These are phyloP conservation scores for Colletotrichum viniferum DNA, from an alignment of 2,329 filamentous ascomycete species.

Conservation along the genomic window DNA sequence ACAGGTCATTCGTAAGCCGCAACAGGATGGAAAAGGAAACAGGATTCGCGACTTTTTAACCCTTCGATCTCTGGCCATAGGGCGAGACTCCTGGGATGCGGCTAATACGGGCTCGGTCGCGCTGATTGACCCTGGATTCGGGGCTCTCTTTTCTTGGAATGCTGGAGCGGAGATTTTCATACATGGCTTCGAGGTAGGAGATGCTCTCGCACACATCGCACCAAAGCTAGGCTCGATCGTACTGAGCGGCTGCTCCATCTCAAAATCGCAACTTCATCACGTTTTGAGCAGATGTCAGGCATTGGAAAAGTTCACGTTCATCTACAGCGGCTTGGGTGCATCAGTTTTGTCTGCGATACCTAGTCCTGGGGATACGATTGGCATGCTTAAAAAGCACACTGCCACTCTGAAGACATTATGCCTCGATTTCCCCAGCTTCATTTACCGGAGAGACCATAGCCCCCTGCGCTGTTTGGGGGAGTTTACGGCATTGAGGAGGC, in stretches of 20 bases:
- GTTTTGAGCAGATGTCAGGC: not conserved
- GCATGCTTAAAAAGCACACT: not conserved
- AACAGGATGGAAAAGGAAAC: not conserved
- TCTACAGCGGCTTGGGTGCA: accelerated
- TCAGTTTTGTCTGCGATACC: not conserved
- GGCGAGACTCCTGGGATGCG: accelerated
- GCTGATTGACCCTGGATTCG: not conserved
- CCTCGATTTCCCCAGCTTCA: not conserved
- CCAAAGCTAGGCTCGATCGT: not conserved
- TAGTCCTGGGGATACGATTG: not conserved
- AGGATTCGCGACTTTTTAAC: not conserved
- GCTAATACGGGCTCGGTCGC: not conserved
- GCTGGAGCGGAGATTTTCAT: not conserved
- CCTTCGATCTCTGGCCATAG: not conserved
- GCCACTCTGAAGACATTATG: not conserved
- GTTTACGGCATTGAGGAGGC: not conserved
- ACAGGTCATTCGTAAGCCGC: not conserved
- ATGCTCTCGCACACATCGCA: not conserved
- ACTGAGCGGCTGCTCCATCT: not conserved
- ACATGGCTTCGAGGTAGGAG: not conserved
- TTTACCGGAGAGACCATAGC: not conserved
- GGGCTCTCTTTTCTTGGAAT: not conserved
- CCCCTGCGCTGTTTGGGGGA: not conserved
- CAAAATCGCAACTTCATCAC: not conserved
- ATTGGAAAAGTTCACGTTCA: not conserved